These are phyloP conservation scores for Ustilaginoidea virens DNA, from an alignment of 2,329 filamentous ascomycete genomes.

Conservation along the genomic window DNA sequence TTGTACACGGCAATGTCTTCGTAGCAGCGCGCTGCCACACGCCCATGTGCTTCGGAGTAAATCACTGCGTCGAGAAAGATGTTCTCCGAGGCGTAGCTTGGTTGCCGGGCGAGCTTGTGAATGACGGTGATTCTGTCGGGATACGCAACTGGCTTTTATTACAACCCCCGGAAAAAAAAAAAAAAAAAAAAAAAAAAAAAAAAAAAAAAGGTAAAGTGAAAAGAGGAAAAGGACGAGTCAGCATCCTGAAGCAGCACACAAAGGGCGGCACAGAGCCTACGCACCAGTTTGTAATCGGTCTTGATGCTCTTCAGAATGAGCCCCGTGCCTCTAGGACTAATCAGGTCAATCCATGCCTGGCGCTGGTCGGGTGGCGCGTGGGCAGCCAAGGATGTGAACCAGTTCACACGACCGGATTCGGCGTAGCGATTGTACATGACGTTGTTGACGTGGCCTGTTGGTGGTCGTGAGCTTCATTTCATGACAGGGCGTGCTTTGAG, in stretches of 20 bases:
- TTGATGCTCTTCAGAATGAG: slow-evolving; percentile 68
- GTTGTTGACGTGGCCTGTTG: slow-evolving; percentile 61
- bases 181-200: no score
- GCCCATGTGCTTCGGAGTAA: slow-evolving; percentile 58
- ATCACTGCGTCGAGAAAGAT: slow-evolving; percentile 49
- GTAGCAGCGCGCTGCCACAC: slow-evolving; percentile 55
- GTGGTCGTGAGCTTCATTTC: slow-evolving; percentile 3
- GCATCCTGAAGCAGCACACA: no score
- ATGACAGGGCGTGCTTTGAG: not conserved
- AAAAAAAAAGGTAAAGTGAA: no score
- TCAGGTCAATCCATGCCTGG: slow-evolving; percentile 51
- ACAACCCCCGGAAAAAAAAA: no score
- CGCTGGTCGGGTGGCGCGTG: slow-evolving; percentile 45
- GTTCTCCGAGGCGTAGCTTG: slow-evolving; percentile 23
- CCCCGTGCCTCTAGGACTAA: slow-evolving; percentile 50
- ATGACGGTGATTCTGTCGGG: slow-evolving; percentile 74
- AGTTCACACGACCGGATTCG: slow-evolving; percentile 67
- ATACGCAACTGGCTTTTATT: slow-evolving; percentile 59
- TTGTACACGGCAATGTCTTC: slow-evolving; percentile 30
- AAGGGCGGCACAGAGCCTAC: no score
- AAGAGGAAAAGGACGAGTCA: no score
- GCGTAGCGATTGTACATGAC: slow-evolving; percentile 72
- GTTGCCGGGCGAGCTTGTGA: slow-evolving; percentile 52
- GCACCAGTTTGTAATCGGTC: slow-evolving; percentile 76
- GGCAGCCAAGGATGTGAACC: slow-evolving; percentile 53